phyloP scores from a whole-genome alignment of 257 asterid genomes.

The Cruciata laevipes region DNA sequence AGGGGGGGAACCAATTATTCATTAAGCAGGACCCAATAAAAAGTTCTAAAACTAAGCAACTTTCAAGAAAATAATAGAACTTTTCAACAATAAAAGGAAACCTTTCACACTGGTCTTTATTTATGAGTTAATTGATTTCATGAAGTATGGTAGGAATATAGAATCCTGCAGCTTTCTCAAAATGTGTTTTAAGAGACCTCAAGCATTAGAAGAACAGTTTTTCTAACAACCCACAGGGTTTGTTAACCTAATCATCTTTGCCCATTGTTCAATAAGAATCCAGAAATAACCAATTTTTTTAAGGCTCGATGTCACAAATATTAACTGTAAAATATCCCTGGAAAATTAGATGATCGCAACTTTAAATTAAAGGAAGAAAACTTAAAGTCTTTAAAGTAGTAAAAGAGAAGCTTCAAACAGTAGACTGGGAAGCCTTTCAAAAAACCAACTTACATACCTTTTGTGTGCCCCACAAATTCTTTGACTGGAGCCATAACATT shows the following conservation, averaged over 20 bases:
- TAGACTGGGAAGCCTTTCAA: neutral
- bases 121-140: neutral
- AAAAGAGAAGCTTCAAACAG: neutral
- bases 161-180: neutral
- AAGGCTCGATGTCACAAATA: neutral
- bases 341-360: neutral
- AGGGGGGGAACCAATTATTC: no score
- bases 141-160: neutral
- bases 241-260: neutral
- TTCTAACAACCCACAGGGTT: neutral
- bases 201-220: neutral
- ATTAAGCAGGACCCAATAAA: no score
- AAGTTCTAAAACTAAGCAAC: no score
- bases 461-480: slow-evolving; percentile 91
- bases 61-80: no score
- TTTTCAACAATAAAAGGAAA: no score
- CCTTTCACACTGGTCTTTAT: no score
- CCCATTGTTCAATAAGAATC: neutral
- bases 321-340: neutral
- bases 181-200: neutral
- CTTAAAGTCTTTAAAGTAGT: neutral
- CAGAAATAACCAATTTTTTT: neutral
- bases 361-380: neutral
- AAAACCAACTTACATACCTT: slow-evolving; percentile 42
- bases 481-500: slow-evolving; percentile 77